Evolutionary conservation across 257 asterid species (phyloP).

Genomic region (Solanum medicagineum): DNA sequence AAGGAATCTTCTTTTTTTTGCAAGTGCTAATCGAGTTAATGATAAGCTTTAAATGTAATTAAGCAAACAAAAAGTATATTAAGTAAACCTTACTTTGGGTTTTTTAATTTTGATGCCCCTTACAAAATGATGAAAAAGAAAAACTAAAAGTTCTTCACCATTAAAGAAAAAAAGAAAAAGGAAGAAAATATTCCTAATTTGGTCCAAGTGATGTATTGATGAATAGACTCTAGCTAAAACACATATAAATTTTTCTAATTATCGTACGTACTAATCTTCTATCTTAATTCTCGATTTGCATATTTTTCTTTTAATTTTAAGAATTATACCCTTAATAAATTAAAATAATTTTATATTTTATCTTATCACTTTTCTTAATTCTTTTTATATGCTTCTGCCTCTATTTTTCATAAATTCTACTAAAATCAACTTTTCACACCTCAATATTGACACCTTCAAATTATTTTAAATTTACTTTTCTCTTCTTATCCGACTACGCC

Average conservation of each 20-base stretch:
- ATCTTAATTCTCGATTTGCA: rapidly evolving
- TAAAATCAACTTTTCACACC: neutral
- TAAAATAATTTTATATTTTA: neutral
- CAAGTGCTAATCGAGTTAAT: neutral
- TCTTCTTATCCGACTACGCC: no score
- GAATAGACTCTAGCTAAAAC: neutral
- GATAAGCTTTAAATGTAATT: neutral
- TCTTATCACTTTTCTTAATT: neutral
- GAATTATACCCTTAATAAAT: neutral
- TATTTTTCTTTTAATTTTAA: neutral
- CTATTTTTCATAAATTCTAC: neutral
- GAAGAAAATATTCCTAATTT: neutral
- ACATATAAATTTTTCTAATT: no score
- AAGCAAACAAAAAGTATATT: neutral
- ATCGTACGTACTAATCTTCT: neutral
- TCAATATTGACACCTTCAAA: neutral
- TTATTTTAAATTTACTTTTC: neutral
- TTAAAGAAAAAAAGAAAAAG: neutral
- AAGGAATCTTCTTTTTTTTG: neutral
- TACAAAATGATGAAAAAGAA: neutral
- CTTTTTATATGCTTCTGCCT: neutral
- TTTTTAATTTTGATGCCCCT: neutral
- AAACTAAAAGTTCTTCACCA: neutral
- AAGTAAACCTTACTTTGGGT: neutral
- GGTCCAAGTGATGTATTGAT: neutral